phyloP scores from a whole-genome alignment of 2,329 filamentous ascomycete species.

The Talaromyces sp. region DNA sequence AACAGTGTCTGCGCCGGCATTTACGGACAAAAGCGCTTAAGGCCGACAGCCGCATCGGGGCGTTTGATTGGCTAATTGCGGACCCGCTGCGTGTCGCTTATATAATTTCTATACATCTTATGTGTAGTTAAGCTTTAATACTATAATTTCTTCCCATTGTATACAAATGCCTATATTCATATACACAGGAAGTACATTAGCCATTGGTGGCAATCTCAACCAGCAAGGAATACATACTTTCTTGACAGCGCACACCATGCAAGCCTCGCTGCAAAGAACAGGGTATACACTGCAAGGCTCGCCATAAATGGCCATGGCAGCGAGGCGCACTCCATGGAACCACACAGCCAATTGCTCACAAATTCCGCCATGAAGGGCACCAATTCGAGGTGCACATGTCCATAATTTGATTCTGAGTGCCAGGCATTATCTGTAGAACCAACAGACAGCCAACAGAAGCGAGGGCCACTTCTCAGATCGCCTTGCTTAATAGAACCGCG shows the following conservation, averaged over 20 bases:
- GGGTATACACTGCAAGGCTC: not conserved
- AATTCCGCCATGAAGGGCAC: not conserved
- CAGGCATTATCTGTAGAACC: not conserved
- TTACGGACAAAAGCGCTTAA: constrained; percentile 10
- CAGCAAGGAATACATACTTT: not conserved
- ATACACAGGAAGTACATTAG: not conserved
- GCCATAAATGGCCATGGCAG: not conserved
- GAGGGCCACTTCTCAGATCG: not conserved
- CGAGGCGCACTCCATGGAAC: not conserved
- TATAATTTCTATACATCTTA: not conserved
- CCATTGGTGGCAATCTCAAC: not conserved
- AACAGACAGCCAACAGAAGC: not conserved
- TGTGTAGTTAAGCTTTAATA: too few species aligned
- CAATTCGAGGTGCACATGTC: not conserved
- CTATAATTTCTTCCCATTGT: not conserved
- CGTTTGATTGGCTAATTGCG: not conserved
- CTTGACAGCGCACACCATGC: not conserved
- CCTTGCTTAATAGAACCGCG: not conserved
- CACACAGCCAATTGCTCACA: not conserved
- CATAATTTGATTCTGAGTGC: too few species aligned
- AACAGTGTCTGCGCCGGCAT: not conserved
- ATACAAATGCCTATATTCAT: not conserved
- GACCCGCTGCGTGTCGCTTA: not conserved
- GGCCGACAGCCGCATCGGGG: not conserved
- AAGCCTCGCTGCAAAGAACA: not conserved